Evolutionary conservation across 495 filamentous ascomycete genomes (phyloP).

Genomic region (Podospora anserina): DNA sequence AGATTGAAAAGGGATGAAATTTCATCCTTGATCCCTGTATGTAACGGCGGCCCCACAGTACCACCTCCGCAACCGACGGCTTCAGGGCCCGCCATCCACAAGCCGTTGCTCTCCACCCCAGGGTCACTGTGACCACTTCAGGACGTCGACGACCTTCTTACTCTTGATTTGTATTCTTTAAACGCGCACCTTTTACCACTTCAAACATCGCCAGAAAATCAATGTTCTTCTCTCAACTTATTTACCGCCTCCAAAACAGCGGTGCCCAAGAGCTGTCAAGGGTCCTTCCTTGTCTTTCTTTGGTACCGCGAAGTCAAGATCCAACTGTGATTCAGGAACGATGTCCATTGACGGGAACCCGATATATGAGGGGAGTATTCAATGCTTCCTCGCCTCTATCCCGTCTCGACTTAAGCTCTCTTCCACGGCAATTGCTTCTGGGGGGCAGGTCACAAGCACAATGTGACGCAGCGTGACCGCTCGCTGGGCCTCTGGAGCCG

Average conservation of each 20-base stretch:
- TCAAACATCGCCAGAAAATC: not conserved
- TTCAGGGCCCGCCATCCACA: slow-evolving; percentile 10
- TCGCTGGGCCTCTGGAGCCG: not conserved
- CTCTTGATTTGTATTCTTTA: too few relatives aligned
- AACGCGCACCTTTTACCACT: not conserved
- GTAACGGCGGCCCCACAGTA: not conserved
- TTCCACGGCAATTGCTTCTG: slow-evolving; percentile 1
- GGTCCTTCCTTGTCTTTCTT: not conserved
- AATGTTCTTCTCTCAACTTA: not conserved
- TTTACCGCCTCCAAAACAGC: too few relatives aligned
- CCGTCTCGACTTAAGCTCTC: not conserved
- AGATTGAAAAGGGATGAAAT: slow-evolving; percentile 7
- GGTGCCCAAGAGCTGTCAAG: not conserved
- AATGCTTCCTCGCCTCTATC: not conserved
- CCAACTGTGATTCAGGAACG: too few relatives aligned
- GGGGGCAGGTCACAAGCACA: not conserved
- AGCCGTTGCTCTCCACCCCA: slow-evolving; percentile 6
- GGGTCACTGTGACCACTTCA: not conserved
- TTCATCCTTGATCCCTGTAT: slow-evolving; percentile 10
- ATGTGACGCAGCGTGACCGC: not conserved
- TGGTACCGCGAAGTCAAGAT: not conserved
- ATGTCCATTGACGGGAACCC: not conserved
- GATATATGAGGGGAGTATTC: not conserved
- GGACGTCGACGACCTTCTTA: too few relatives aligned
- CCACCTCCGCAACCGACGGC: slow-evolving; percentile 5